Evolutionary conservation across 2,329 filamentous ascomycete genomes (phyloP).

Genomic region (Aureobasidium sp.): DNA sequence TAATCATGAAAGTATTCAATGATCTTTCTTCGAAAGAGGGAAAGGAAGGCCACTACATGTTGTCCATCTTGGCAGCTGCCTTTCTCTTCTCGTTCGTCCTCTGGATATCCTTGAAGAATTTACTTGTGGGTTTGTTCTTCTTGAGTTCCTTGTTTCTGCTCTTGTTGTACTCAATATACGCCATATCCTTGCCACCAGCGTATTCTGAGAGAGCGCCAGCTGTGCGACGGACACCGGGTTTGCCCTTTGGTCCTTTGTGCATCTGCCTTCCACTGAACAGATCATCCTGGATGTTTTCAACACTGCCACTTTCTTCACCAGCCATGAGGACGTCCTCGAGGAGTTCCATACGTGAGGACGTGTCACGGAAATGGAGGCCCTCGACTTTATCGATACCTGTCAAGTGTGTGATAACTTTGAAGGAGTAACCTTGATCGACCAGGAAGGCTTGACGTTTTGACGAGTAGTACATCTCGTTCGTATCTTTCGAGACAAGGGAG

Average conservation of each 20-base stretch:
- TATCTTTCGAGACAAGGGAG: slow-evolving; percentile 93
- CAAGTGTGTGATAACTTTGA: slow-evolving; percentile 96
- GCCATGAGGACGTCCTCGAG: slow-evolving; percentile 84
- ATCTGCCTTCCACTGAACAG: slow-evolving; percentile 52
- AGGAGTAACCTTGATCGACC: slow-evolving; percentile 95
- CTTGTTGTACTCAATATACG: slow-evolving; percentile 51
- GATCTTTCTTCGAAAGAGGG: background rate
- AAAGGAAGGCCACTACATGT: background rate
- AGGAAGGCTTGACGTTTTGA: slow-evolving; percentile 95
- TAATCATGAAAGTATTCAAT: background rate
- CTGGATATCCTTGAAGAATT: slow-evolving; percentile 37
- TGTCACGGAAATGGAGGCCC: slow-evolving; percentile 69
- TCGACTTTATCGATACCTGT: slow-evolving; percentile 82
- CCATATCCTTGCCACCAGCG: slow-evolving; percentile 92
- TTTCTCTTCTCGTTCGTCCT: slow-evolving; percentile 27
- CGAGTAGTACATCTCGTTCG: slow-evolving; percentile 95
- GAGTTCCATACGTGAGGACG: slow-evolving; percentile 73
- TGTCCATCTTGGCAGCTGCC: slow-evolving; percentile 20
- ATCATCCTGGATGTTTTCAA: slow-evolving; percentile 62
- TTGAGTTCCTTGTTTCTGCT: slow-evolving; percentile 39
- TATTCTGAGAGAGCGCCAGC: slow-evolving; percentile 80
- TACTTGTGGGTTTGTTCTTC: slow-evolving; percentile 28
- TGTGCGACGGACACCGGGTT: slow-evolving; percentile 60
- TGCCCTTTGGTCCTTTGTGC: slow-evolving; percentile 30
- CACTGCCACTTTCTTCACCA: slow-evolving; percentile 64